A percentile compares a stretch with the other conserved stretches of the same genome.
Conservation (phyloP, 345 rosid species). For the Aegle marmelos region DNA sequence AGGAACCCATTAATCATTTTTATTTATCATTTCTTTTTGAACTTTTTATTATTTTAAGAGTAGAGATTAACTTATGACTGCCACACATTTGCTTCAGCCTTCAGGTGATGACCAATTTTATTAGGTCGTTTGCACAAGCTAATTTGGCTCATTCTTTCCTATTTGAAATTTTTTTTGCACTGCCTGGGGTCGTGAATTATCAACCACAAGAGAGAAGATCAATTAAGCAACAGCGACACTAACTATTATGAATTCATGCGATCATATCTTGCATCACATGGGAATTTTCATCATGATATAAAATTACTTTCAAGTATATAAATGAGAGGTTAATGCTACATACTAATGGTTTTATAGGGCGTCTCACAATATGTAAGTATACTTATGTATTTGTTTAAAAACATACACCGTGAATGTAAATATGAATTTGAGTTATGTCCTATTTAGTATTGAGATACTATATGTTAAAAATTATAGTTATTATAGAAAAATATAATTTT, state of each 20-base stretch:
- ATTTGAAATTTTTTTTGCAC: not conserved
- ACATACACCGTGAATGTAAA: too few species aligned
- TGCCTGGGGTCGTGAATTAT: not conserved
- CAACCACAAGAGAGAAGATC: not conserved
- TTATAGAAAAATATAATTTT: too few species aligned
- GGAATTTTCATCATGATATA: not conserved
- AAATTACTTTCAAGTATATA: too few species aligned
- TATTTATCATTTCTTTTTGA: not conserved
- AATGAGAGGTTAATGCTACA: too few species aligned
- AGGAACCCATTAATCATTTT: not conserved
- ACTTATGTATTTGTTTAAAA: too few species aligned
- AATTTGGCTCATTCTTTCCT: not conserved
- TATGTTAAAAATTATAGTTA: accelerated
- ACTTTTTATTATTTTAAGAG: not conserved
- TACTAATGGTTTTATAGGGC: too few species aligned
- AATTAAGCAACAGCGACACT: too few species aligned
- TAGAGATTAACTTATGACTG: not conserved
- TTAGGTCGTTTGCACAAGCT: conserved; percentile 13
- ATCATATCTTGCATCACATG: not conserved
- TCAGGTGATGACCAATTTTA: not conserved
- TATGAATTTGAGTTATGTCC: too few species aligned
- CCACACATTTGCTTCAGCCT: not conserved
- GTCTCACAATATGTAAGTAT: too few species aligned
- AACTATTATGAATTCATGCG: too few species aligned
- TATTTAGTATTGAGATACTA: too few species aligned